Evolutionary conservation across 768 basidiomycete species (phyloP).

Genomic region (Lentinula sp.): DNA sequence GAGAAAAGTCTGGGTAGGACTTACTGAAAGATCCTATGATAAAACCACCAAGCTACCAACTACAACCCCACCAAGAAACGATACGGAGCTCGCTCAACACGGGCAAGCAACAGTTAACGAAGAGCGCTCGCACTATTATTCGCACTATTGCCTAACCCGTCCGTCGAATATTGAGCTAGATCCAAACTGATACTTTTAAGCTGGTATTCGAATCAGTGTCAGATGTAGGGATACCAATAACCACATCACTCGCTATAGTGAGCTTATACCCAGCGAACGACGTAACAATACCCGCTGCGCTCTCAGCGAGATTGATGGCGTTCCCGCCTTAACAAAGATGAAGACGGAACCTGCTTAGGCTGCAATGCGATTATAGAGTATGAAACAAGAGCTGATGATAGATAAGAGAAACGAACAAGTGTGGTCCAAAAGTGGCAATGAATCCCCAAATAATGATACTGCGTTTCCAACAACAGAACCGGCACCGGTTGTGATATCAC

Average conservation of each 20-base stretch:
- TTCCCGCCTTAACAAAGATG: constrained; percentile 32
- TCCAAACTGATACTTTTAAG: too few relatives aligned
- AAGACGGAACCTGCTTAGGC: constrained; percentile 25
- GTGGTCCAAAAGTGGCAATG: neutral
- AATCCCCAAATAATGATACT: neutral
- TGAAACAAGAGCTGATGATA: neutral
- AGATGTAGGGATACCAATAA: neutral
- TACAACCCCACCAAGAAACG: too few relatives aligned
- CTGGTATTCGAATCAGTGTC: too few relatives aligned
- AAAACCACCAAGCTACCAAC: too few relatives aligned
- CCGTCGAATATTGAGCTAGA: too few relatives aligned
- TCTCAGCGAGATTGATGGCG: constrained; percentile 33
- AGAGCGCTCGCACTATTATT: too few relatives aligned
- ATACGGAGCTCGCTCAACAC: too few relatives aligned
- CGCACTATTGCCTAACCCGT: too few relatives aligned
- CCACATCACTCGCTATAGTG: constrained; percentile 20
- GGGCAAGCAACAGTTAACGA: too few relatives aligned
- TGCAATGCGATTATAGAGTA: constrained; percentile 7
- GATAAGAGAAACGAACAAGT: neutral
- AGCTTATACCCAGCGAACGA: constrained; percentile 30
- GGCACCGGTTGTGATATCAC: constrained; percentile 4
- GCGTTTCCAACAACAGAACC: neutral
- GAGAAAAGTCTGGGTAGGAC: too few relatives aligned
- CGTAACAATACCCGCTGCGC: constrained; percentile 25
- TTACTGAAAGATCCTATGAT: too few relatives aligned